Percentiles rank a stretch among this genome's conserved stretches.
Evolutionary conservation across 768 basidiomycete genomes (phyloP).

Genomic region (Vararia minispora): DNA sequence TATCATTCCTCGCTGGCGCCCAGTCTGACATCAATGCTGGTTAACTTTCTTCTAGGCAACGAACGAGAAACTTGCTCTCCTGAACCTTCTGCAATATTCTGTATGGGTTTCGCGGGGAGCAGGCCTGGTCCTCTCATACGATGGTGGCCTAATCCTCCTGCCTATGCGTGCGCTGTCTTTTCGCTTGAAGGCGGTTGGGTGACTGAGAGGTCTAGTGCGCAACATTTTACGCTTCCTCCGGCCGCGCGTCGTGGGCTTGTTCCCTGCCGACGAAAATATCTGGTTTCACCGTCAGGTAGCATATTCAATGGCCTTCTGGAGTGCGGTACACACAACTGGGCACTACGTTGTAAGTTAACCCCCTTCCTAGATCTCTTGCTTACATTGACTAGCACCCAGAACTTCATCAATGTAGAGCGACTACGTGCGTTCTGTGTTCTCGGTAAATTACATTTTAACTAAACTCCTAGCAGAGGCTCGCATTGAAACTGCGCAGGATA

Average conservation of each 20-base stretch:
- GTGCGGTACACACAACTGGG: slow-evolving; percentile 84
- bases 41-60: slow-evolving; percentile 32
- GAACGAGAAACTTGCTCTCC: slow-evolving; percentile 51
- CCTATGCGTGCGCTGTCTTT: too few relatives aligned
- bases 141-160: slow-evolving; percentile 73
- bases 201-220: too few relatives aligned
- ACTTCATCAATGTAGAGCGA: slow-evolving; percentile 81
- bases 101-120: slow-evolving; percentile 87
- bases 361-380: too few relatives aligned
- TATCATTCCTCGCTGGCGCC: too few relatives aligned
- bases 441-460: neutral
- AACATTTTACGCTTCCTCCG: slow-evolving; percentile 77
- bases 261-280: slow-evolving; percentile 88
- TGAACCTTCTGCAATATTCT: slow-evolving; percentile 69
- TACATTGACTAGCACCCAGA: too few relatives aligned
- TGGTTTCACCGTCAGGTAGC: slow-evolving; percentile 93
- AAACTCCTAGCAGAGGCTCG: slow-evolving; percentile 51
- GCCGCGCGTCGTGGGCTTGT: slow-evolving; percentile 62
- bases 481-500: slow-evolving; percentile 58
- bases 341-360: too few relatives aligned
- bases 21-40: slow-evolving; percentile 1
- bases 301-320: slow-evolving; percentile 88
- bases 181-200: too few relatives aligned
- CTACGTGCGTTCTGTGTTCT: slow-evolving; percentile 42
- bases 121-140: slow-evolving; percentile 76